Conservation (phyloP, 805 yeast genomes). For the Wickerhamiella kurtzmanii region DNA sequence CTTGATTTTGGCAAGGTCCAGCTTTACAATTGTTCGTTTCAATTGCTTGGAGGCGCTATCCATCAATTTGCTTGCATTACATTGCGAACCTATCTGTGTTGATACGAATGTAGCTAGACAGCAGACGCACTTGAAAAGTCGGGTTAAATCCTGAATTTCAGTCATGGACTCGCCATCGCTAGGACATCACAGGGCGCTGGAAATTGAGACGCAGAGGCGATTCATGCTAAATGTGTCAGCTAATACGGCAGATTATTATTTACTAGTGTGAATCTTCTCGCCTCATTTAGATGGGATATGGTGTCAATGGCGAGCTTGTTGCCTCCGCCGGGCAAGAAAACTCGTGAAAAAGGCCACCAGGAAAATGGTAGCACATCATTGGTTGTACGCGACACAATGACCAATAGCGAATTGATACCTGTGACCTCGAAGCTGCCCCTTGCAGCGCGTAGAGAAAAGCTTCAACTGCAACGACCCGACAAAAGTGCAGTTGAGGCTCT, state of each 20-base stretch:
- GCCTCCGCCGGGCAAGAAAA: conserved; percentile 4
- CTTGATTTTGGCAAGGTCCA: conserved; percentile 53
- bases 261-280: background rate
- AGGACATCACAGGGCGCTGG: too few relatives aligned
- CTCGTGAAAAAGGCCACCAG: background rate
- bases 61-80: conserved; percentile 14
- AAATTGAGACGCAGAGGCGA: background rate
- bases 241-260: too few relatives aligned
- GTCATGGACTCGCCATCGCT: too few relatives aligned
- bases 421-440: background rate
- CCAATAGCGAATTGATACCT: background rate
- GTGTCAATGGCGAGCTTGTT: conserved; percentile 3
- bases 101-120: background rate
- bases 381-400: background rate
- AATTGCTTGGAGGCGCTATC: conserved; percentile 36
- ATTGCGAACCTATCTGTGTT: conserved; percentile 1
- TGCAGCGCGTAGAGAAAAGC: conserved; percentile 6
- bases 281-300: background rate
- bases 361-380: background rate
- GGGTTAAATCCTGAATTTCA: background rate
- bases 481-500: conserved; percentile 35
- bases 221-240: too few relatives aligned
- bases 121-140: background rate
- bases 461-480: conserved; percentile 32
- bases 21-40: conserved; percentile 25